Percentiles rank a stretch among this genome's conserved stretches.
Conservation (phyloP, 192 early-diverging fungal genomes). For the Linnemannia elongata region DNA sequence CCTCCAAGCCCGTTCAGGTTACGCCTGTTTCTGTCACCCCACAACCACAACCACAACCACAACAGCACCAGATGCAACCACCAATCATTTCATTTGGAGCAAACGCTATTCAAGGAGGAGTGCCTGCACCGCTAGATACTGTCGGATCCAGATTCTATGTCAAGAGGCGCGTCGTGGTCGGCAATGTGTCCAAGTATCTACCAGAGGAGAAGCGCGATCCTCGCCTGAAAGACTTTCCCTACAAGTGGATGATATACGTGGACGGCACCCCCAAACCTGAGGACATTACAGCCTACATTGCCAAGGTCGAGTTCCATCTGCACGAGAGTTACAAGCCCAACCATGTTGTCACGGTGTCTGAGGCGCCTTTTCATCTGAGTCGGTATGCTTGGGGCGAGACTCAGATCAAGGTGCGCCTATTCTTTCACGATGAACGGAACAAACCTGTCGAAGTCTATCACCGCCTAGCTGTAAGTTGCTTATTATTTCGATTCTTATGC, state of each 20-base stretch:
- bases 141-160: slow-evolving; percentile 82
- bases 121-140: slow-evolving; percentile 47
- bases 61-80: slow-evolving; percentile 25
- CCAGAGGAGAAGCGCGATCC: slow-evolving; percentile 69
- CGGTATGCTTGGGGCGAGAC: slow-evolving; percentile 98
- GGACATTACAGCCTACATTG: slow-evolving; percentile 75
- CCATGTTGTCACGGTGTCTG: slow-evolving; percentile 85
- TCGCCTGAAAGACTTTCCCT: slow-evolving; percentile 71
- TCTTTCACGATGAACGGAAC: slow-evolving; percentile 86
- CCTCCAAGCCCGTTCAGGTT: background rate
- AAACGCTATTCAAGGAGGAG: slow-evolving; percentile 40
- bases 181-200: slow-evolving; percentile 82
- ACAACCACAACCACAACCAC: background rate
- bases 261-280: slow-evolving; percentile 66
- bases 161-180: slow-evolving; percentile 73
- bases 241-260: slow-evolving; percentile 95
- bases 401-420: slow-evolving; percentile 84
- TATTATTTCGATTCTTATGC: background rate
- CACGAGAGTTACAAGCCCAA: slow-evolving; percentile 92
- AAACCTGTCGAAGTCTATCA: slow-evolving; percentile 90
- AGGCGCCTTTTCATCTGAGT: slow-evolving; percentile 86
- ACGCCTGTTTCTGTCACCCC: background rate
- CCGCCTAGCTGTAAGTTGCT: slow-evolving; percentile 70
- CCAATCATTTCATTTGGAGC: slow-evolving; percentile 54
- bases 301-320: slow-evolving; percentile 86